These are phyloP conservation scores for Echium plantagineum DNA, from an alignment of 257 asterid species.

Conservation along the genomic window DNA sequence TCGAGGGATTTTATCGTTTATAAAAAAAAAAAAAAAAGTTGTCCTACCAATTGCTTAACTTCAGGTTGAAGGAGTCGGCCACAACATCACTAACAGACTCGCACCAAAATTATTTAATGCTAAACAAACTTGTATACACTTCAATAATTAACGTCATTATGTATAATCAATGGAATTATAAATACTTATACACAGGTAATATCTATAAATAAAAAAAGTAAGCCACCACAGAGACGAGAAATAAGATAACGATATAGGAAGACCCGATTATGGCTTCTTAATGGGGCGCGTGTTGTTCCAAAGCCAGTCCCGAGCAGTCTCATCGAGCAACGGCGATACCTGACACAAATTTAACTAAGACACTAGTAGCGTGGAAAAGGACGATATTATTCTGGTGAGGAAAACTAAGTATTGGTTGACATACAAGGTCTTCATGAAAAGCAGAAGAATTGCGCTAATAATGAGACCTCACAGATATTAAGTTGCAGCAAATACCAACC, in stretches of 20 bases:
- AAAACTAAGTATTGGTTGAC: too few species aligned
- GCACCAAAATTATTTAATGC: too few species aligned
- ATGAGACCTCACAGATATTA: background rate
- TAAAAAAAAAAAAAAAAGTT: too few species aligned
- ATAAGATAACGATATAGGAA: background rate
- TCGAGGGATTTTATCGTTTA: too few species aligned
- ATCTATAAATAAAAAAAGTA: too few species aligned
- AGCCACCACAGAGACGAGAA: background rate
- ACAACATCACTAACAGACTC: too few species aligned
- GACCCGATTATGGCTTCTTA: conserved; percentile 19
- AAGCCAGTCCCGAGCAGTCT: conserved; percentile 72
- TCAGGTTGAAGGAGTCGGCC: too few species aligned
- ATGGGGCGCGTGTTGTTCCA: conserved; percentile 69
- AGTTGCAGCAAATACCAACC: conserved; percentile 26
- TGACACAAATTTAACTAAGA: conserved; percentile 15
- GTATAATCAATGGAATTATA: too few species aligned
- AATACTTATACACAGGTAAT: background rate
- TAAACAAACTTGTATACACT: too few species aligned
- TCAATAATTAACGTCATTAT: too few species aligned
- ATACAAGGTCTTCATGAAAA: background rate
- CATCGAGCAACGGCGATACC: conserved; percentile 87
- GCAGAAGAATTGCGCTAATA: background rate
- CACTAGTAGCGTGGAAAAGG: background rate
- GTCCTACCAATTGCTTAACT: too few species aligned
- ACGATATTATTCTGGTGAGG: background rate